Percentiles rank a stretch among this genome's conserved stretches.
Evolutionary conservation across 169 alveolate species (phyloP).

Genomic region (Plasmodium cynomolgi): DNA sequence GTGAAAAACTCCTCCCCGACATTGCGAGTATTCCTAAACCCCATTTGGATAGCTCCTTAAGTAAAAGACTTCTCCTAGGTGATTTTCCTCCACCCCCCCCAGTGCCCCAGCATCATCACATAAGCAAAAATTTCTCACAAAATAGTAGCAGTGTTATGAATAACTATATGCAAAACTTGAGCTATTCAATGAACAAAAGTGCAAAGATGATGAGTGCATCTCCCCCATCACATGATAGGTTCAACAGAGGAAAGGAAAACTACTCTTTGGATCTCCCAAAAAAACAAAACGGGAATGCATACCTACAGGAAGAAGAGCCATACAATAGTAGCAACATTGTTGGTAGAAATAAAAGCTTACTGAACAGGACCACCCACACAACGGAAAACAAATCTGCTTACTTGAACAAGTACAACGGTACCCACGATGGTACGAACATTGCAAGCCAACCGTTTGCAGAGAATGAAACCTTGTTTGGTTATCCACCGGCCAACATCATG

Average conservation of each 20-base stretch:
- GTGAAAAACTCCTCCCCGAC: constrained; percentile 15
- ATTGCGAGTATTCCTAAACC: neutral
- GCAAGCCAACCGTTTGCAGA: neutral
- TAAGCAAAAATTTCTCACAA: neutral
- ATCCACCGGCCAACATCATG: neutral
- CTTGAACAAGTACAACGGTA: neutral
- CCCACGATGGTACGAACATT: neutral
- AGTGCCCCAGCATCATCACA: neutral
- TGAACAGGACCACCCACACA: neutral
- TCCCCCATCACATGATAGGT: neutral
- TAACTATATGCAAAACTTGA: neutral
- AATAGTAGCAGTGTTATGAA: neutral
- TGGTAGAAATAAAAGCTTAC: neutral
- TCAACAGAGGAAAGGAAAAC: neutral
- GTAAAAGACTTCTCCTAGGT: neutral
- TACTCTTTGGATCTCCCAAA: neutral
- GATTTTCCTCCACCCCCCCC: neutral
- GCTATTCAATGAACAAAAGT: neutral
- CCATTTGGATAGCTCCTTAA: neutral
- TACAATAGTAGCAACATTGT: neutral
- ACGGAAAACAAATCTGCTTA: neutral
- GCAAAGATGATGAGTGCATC: neutral
- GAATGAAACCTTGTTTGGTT: neutral
- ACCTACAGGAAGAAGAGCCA: neutral
- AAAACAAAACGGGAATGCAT: neutral